These are phyloP conservation scores for Cystofilobasidium capitatum DNA, from an alignment of 768 basidiomycete species.

Conservation along the genomic window DNA sequence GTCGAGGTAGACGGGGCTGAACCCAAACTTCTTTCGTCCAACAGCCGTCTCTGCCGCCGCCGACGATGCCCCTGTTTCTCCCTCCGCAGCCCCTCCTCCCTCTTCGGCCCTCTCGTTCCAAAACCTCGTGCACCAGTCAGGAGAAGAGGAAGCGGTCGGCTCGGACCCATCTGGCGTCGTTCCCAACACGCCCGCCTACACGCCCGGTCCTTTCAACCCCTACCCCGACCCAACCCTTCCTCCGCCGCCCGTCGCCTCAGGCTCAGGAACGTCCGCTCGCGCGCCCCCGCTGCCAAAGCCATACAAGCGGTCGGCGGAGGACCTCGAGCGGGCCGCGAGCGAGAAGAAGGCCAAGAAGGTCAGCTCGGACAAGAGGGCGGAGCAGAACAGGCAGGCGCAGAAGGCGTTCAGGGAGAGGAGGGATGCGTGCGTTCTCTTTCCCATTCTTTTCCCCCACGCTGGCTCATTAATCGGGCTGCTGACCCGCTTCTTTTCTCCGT, in stretches of 20 bases:
- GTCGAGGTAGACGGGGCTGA: not conserved
- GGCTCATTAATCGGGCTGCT: not conserved
- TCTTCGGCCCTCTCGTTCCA: not conserved
- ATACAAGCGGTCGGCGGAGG: not conserved
- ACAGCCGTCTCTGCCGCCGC: no score
- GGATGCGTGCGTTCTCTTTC: not conserved
- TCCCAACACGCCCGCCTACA: not conserved
- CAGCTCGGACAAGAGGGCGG: not conserved
- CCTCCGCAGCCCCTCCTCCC: not conserved
- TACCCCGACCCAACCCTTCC: not conserved
- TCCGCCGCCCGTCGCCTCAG: not conserved
- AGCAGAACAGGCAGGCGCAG: slow-evolving; percentile 4
- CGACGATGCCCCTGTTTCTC: not conserved
- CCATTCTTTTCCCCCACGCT: not conserved
- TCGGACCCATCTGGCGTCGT: not conserved
- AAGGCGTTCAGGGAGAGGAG: not conserved
- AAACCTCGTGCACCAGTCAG: not conserved
- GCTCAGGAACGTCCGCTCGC: not conserved
- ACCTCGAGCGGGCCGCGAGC: not conserved
- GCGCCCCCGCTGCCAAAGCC: not conserved
- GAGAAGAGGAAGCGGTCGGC: not conserved
- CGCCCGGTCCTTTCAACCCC: slow-evolving; percentile 1
- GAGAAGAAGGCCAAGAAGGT: not conserved
- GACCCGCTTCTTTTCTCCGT: no score
- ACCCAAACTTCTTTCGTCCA: no score